A percentile compares a stretch with the other conserved stretches of the same genome.
Conservation (phyloP, 306 rosid species). For the Rosa rugosa region DNA sequence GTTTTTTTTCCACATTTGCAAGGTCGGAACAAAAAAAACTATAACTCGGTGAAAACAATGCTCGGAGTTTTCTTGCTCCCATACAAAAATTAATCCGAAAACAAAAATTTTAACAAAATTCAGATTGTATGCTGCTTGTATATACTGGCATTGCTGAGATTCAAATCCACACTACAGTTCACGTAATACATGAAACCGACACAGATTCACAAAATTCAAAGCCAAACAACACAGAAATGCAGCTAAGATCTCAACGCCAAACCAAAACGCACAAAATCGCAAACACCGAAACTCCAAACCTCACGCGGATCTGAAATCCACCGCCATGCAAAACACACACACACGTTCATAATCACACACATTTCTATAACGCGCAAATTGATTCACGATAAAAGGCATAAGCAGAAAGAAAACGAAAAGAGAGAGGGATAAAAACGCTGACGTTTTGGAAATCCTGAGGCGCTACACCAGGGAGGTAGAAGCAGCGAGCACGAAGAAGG, state of each 20-base stretch:
- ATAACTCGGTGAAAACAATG: not conserved
- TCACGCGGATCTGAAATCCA: constrained; percentile 21
- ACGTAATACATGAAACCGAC: not conserved
- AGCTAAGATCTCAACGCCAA: constrained; percentile 32
- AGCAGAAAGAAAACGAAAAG: not conserved
- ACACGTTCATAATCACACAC: not conserved
- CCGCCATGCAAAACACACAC: constrained; percentile 12
- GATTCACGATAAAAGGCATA: not conserved
- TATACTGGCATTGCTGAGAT: not conserved
- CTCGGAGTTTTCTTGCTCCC: not conserved
- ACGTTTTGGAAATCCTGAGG: constrained; percentile 76
- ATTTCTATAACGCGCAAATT: not conserved
- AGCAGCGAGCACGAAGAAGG: constrained; percentile 43
- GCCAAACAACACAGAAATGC: constrained; percentile 16
- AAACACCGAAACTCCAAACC: not conserved
- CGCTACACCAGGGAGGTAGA: constrained; percentile 85
- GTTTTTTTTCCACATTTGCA: not conserved
- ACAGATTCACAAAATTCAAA: not conserved
- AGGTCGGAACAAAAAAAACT: no score
- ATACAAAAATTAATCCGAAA: not conserved
- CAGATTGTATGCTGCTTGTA: not conserved
- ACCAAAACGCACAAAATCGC: not conserved
- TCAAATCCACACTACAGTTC: not conserved
- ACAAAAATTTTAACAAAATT: not conserved
- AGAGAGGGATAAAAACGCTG: constrained; percentile 5